Conservation (phyloP, 768 basidiomycete genomes). For the Sarcodon aspratus region DNA sequence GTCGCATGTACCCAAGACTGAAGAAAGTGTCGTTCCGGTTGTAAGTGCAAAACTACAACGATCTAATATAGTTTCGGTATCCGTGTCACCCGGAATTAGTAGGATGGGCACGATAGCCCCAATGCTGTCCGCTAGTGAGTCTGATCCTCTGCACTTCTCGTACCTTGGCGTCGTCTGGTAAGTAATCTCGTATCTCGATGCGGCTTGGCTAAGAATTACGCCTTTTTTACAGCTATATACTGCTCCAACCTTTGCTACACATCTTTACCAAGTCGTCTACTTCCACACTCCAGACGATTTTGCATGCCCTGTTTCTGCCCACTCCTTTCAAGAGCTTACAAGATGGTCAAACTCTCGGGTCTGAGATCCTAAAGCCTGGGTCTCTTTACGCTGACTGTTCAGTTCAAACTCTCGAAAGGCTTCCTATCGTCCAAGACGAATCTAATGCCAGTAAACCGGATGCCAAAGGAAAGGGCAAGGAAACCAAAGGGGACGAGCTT, state of each 20-base stretch:
- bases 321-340: constrained; percentile 52
- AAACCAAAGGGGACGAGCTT: constrained; percentile 22
- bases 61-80: constrained; percentile 66
- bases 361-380: constrained; percentile 65
- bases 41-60: constrained; percentile 35
- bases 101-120: constrained; percentile 57
- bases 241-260: constrained; percentile 55
- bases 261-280: constrained; percentile 59
- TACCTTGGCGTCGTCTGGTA: constrained; percentile 38
- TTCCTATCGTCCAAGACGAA: constrained; percentile 4
- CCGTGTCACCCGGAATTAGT: constrained; percentile 69
- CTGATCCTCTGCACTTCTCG: constrained; percentile 23
- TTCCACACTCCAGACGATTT: constrained; percentile 58
- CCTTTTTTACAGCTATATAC: constrained; percentile 42
- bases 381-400: constrained; percentile 72
- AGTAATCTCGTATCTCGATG: constrained; percentile 12
- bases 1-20: constrained; percentile 22
- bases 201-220: neutral
- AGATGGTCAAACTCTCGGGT: constrained; percentile 2
- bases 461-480: constrained; percentile 8
- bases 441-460: constrained; percentile 14
- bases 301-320: constrained; percentile 75
- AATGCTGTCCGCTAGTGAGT: constrained; percentile 38
- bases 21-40: constrained; percentile 18
- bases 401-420: constrained; percentile 16